phyloP scores from a whole-genome alignment of 2,329 filamentous ascomycete genomes.

The Fusarium pseudonygamai region DNA sequence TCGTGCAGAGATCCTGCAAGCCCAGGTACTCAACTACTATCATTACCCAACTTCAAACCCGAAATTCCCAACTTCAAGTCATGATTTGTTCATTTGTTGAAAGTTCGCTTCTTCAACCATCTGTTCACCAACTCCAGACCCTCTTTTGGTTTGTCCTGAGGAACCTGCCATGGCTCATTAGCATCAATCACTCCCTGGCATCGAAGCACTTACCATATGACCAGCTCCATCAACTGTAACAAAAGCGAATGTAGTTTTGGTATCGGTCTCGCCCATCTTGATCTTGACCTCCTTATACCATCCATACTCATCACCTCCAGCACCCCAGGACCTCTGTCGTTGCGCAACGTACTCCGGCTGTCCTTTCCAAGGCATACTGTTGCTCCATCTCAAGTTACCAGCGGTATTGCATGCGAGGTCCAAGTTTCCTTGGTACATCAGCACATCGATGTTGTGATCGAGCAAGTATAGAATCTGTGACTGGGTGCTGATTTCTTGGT shows the following conservation, averaged over 20 bases:
- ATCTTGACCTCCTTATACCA: conserved; percentile 30
- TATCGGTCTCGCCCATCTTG: background rate
- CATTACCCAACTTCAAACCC: too few relatives aligned
- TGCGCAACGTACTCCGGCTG: conserved; percentile 34
- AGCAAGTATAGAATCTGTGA: conserved; percentile 16
- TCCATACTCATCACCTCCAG: conserved; percentile 12
- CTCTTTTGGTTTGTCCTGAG: conserved; percentile 9
- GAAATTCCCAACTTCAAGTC: too few relatives aligned
- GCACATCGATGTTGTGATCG: conserved; percentile 12
- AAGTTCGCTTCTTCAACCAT: conserved; percentile 16
- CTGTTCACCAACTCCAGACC: conserved; percentile 6
- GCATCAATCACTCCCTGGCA: fast-evolving
- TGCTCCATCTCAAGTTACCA: conserved; percentile 31
- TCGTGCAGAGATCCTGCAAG: too few relatives aligned
- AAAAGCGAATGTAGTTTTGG: conserved; percentile 19
- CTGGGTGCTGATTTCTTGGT: conserved; percentile 17
- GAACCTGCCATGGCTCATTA: background rate
- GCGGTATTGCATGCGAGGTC: conserved; percentile 36
- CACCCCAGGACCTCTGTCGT: background rate
- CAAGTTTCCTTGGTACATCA: conserved; percentile 34
- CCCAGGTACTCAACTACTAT: too few relatives aligned
- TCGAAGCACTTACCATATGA: conserved; percentile 16
- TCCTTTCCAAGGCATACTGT: conserved; percentile 25
- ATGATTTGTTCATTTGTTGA: background rate
- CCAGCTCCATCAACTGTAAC: conserved; percentile 27